These are phyloP conservation scores for Sungouiella thailandica DNA, from an alignment of 805 yeast genomes.

Conservation along the genomic window DNA sequence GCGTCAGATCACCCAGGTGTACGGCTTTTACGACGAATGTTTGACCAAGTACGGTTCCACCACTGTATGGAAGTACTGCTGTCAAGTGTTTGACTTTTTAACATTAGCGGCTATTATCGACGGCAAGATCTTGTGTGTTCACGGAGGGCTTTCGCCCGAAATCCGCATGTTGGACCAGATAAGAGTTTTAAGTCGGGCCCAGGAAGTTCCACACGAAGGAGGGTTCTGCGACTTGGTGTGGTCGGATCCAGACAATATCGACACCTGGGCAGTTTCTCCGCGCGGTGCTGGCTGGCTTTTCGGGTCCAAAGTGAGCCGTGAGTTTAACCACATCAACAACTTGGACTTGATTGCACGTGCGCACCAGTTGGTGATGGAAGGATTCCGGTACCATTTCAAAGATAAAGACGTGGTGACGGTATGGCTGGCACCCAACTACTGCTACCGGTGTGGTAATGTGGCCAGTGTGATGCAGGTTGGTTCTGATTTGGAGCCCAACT, in stretches of 20 bases:
- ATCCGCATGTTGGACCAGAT: conserved; percentile 96
- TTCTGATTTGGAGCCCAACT: conserved; percentile 80
- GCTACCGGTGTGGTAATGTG: conserved; percentile 96
- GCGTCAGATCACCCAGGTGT: conserved; percentile 96
- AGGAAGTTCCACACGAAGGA: conserved; percentile 98
- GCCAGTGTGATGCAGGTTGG: conserved; percentile 97
- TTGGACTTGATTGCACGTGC: conserved; percentile 88
- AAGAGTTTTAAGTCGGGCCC: conserved; percentile 89
- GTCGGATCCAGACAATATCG: conserved; percentile 98
- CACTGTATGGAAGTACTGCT: conserved; percentile 93
- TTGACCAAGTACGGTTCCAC: conserved; percentile 88
- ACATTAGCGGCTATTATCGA: conserved; percentile 95
- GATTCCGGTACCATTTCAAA: conserved; percentile 92
- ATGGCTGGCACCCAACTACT: conserved; percentile 96
- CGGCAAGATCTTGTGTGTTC: conserved; percentile 91
- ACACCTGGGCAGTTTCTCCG: conserved; percentile 97
- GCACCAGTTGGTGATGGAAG: conserved; percentile 98
- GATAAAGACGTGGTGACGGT: conserved; percentile 96
- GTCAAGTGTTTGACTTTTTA: conserved; percentile 91
- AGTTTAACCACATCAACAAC: conserved; percentile 92
- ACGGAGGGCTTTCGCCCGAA: conserved; percentile 96
- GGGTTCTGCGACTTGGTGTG: conserved; percentile 96
- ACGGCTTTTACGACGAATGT: conserved; percentile 97
- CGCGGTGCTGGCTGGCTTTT: conserved; percentile 99
- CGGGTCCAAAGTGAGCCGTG: conserved; percentile 90